Conservation (phyloP, 768 basidiomycete species). For the Russula emetica region DNA sequence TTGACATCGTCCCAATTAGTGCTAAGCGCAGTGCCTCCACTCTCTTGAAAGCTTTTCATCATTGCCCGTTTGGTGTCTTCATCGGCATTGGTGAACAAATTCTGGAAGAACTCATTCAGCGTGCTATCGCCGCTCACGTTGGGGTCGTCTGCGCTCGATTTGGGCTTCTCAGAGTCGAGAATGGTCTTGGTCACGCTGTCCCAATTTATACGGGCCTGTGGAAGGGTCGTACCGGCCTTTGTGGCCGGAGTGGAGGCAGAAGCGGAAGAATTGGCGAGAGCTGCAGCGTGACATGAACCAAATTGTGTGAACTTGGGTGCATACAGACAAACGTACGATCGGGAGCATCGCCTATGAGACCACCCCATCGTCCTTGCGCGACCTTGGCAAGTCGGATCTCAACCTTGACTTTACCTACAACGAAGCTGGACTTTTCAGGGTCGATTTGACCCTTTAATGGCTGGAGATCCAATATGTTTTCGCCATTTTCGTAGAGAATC, state of each 20-base stretch:
- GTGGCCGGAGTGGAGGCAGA: slow-evolving; percentile 34
- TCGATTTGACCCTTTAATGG: slow-evolving; percentile 83
- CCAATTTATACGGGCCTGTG: slow-evolving; percentile 76
- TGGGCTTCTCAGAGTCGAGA: slow-evolving; percentile 64
- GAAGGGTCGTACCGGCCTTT: slow-evolving; percentile 34
- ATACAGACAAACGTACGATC: slow-evolving; percentile 53
- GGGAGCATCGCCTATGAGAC: slow-evolving; percentile 66
- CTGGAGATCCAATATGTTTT: slow-evolving; percentile 64
- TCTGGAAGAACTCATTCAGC: slow-evolving; percentile 86
- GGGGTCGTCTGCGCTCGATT: slow-evolving; percentile 68
- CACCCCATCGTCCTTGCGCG: slow-evolving; percentile 66
- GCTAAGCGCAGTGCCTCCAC: slow-evolving; percentile 90
- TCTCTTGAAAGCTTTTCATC: slow-evolving; percentile 97
- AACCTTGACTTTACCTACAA: slow-evolving; percentile 82
- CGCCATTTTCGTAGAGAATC: slow-evolving; percentile 63
- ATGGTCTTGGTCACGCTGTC: slow-evolving; percentile 72
- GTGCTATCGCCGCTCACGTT: slow-evolving; percentile 87
- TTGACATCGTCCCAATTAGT: slow-evolving; percentile 93
- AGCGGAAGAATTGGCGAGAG: slow-evolving; percentile 30
- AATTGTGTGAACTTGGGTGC: slow-evolving; percentile 2
- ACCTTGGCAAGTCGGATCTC: slow-evolving; percentile 77
- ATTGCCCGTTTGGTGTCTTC: slow-evolving; percentile 90
- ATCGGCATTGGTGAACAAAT: slow-evolving; percentile 86
- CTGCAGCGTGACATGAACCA: slow-evolving; percentile 26
- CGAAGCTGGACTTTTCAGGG: slow-evolving; percentile 53